Evolutionary conservation across 129 eudicot genomes (phyloP).

Genomic region (Ambrosia trifida): DNA sequence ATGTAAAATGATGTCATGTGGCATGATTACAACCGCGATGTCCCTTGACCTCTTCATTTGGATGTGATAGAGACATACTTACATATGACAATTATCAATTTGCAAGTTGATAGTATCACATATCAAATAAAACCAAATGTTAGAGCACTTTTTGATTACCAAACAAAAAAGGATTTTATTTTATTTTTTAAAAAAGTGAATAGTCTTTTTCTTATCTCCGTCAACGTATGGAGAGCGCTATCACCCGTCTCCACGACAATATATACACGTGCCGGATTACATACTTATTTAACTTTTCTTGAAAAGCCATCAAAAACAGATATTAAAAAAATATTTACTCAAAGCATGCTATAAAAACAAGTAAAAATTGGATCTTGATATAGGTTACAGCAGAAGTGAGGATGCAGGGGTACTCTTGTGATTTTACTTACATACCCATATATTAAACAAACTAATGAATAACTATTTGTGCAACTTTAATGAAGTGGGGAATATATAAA

Average conservation of each 20-base stretch:
- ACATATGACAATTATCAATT: constrained; percentile 10
- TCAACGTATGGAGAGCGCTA: constrained; percentile 15
- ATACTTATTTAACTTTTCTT: constrained; percentile 22
- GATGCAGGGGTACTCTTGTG: constrained; percentile 6
- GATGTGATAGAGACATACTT: constrained; percentile 17
- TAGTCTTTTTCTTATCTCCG: constrained; percentile 25
- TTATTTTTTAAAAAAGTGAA: background rate
- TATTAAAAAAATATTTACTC: background rate
- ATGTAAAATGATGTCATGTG: constrained; percentile 27
- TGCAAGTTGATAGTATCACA: constrained; percentile 19
- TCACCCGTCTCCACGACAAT: constrained; percentile 13
- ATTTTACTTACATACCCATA: constrained; percentile 22
- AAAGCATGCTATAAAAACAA: background rate
- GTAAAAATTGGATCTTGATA: constrained; percentile 3
- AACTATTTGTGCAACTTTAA: constrained; percentile 19
- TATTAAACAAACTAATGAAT: constrained; percentile 21
- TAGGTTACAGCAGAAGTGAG: constrained; percentile 9
- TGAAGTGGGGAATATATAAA: constrained; percentile 16
- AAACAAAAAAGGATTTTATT: background rate
- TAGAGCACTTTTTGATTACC: background rate
- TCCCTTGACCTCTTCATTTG: constrained; percentile 10
- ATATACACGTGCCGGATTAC: constrained; percentile 9
- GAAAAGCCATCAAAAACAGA: background rate
- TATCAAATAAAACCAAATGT: constrained; percentile 2
- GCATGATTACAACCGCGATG: background rate